phyloP scores from a whole-genome alignment of 208 protist genomes.

The Wallacemonas sp. region DNA sequence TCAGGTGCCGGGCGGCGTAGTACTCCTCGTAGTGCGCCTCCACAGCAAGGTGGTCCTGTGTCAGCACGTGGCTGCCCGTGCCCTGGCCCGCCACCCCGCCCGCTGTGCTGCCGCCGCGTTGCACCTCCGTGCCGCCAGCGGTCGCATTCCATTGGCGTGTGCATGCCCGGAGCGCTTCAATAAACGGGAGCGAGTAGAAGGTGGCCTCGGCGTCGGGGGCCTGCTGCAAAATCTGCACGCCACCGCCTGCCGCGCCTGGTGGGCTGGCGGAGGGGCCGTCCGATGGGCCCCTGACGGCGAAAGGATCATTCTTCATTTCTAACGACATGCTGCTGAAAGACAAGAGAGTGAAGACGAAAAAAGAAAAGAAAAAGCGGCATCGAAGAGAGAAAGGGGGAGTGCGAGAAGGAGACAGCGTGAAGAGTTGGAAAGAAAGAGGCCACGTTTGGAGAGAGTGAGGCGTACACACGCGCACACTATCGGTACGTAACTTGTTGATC shows the following conservation, averaged over 20 bases:
- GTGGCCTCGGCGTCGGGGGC: constrained; percentile 52
- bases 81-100: constrained; percentile 12
- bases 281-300: background rate
- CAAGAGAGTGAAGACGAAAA: too few relatives aligned
- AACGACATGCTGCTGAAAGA: too few relatives aligned
- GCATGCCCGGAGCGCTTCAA: constrained; percentile 60
- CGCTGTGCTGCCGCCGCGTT: constrained; percentile 1
- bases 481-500: too few relatives aligned
- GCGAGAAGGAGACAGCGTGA: constrained; percentile 1
- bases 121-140: background rate
- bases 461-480: too few relatives aligned
- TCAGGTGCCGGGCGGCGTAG: constrained; percentile 22
- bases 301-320: too few relatives aligned
- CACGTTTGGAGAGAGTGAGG: too few relatives aligned
- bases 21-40: constrained; percentile 38
- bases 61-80: background rate
- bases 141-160: constrained; percentile 10
- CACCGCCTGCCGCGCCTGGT: background rate
- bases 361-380: constrained; percentile 7
- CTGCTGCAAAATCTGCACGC: constrained; percentile 21
- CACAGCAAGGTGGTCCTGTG: constrained; percentile 26
- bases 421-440: too few relatives aligned
- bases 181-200: constrained; percentile 70
- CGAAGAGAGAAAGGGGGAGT: constrained; percentile 2
- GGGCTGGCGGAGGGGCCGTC: background rate